Evolutionary conservation across 2,329 filamentous ascomycete genomes (phyloP), one percentile per base, ranked within the genome.

Genomic region (Colletotrichum higginsianum): DNA sequence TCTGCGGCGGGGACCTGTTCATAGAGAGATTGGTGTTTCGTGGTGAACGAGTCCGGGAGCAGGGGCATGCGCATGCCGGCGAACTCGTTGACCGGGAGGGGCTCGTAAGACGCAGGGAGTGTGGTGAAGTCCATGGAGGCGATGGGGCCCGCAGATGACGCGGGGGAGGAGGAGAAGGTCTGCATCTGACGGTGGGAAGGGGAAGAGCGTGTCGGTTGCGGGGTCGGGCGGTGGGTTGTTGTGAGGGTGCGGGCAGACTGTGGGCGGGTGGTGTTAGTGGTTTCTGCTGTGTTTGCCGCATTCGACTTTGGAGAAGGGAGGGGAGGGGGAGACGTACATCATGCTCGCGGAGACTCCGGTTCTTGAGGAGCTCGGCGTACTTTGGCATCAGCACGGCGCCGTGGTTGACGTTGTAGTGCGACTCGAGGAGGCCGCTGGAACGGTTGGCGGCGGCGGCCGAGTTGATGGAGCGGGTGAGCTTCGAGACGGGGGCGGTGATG

Each of bases 161-260:
- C 75, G 18, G 86, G 84, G 26, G 86, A 84, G 26, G 85, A 85
- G 76, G 84, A 83, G 83, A 91, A 91, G 77, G 87, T 88, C 82
- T 92, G 90, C 89, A 92, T 91, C 67, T 91, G 81, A 50, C 89
- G 89, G 76, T 73, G 76, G 81, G 71, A 79, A 70, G 71, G 77
- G 75, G 61, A 77, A 72, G 73, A 79, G 79, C 72, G 85, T 81
- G 72, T 60, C 2, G 83, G 83, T 67, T 83, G 82, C 30, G 84
- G 82, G 11, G 83, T 84, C 60, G 86, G 85, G 64, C 85, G 84
- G 77, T 87, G 85, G 67, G 84, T 81, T 72, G 85, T 86, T 64
- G 83, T 84, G 74, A 87, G 80, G 76, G 79, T 77, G 71, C 86
- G 84, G 66, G 82, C 77, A 75, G 80, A 76, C 71, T 79, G 58